Percentiles rank a stretch among this genome's conserved stretches.
Evolutionary conservation across 2,329 filamentous ascomycete species (phyloP).

Genomic region (Clarireedia hainanense): DNA sequence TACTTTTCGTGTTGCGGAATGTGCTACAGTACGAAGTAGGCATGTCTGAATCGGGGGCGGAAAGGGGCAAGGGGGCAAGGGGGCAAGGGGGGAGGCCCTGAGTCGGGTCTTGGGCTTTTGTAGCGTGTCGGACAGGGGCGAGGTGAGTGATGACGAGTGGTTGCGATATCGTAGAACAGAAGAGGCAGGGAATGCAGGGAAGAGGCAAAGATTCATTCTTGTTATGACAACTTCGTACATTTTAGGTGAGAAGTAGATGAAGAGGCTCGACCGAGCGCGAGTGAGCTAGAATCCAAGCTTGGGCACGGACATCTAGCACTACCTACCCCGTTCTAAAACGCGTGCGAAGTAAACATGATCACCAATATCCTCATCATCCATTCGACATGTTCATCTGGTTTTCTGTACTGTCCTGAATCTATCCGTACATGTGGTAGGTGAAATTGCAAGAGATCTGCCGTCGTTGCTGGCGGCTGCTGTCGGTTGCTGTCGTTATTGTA

Average conservation of each 20-base stretch:
- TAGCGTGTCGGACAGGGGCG: too few relatives aligned
- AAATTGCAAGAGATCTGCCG: neutral
- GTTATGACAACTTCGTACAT: too few relatives aligned
- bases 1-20: neutral
- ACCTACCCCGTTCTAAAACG: neutral
- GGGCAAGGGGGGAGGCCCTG: neutral
- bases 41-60: neutral
- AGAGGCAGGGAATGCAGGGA: too few relatives aligned
- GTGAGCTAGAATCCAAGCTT: neutral
- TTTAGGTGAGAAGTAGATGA: neutral
- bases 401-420: neutral
- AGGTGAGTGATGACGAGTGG: too few relatives aligned
- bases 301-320: neutral
- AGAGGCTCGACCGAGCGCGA: constrained; percentile 1
- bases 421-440: too few relatives aligned
- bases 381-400: neutral
- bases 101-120: neutral
- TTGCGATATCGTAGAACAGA: too few relatives aligned
- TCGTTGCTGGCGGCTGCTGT: too few relatives aligned
- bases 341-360: neutral
- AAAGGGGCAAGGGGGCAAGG: neutral
- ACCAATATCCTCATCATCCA: neutral
- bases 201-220: too few relatives aligned
- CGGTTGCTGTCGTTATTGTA: neutral
- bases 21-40: neutral